Evolutionary conservation across 73 alveolate genomes (phyloP), one percentile per base, ranked within the genome.

Genomic region (Tetrahymena thermophila): DNA sequence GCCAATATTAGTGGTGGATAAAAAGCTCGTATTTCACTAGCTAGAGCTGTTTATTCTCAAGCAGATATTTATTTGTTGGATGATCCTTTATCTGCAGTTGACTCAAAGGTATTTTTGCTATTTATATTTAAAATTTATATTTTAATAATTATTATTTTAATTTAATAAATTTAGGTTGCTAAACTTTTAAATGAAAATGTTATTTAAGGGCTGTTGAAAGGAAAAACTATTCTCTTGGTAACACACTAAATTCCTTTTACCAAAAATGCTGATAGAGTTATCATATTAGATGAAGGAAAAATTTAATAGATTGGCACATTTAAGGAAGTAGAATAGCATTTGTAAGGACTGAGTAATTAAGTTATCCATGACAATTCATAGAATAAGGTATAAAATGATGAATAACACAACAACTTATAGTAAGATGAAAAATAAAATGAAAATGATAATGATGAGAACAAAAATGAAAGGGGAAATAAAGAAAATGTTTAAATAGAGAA

Each of bases 41-140:
- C 99, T 93, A 97, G 99, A 94, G 97, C 98, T 35, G 94, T 98
- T 56, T 97, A 98, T 95, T 96, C 98, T 55, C 94, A 93, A 56
- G 97, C 97, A 11, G 98, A 97, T 44, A 93, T 96, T 4, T 96
- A 85, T 84, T 94, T 97, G 34, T 94, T 96, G 6, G 98, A 96
- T 94, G 98, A 97, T 50, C 98, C 98, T 43, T 71, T 96, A 44
- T 95, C 96, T 11, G 97, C 98, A 31, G 96, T 97, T 19, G 99
- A 97, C 96, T 96, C 98, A 35, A 85, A 97, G 38, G 97, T 97
- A 85, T 50, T 34, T 43, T 43, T 13, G 95, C 95, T 25, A 55
- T 95, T 19, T 38, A 14, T 44, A 4, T 44, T 44, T 44, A 4
- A 11, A 44, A 44, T 14, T 44, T 4, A 95, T 21, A 43, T n/a